Conservation (phyloP, 2,329 filamentous ascomycete genomes). For the Gnomoniopsis sp. region DNA sequence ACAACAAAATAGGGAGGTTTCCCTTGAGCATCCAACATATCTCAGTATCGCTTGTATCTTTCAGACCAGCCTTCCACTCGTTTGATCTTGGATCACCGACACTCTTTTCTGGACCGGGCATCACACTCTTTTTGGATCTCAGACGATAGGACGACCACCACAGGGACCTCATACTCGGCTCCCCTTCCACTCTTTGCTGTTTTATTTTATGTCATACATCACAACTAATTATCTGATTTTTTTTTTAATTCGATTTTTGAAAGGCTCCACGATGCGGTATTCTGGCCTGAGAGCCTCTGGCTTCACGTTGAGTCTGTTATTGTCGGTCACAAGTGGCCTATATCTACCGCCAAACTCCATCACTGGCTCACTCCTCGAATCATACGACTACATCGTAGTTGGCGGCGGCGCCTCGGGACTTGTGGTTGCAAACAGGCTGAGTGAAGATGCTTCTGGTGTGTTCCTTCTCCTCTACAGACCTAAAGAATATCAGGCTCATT, state of each 20-base stretch:
- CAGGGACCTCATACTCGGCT: neutral
- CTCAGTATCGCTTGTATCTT: neutral
- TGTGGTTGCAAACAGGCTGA: constrained; percentile 39
- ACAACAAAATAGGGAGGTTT: neutral
- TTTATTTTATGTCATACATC: neutral
- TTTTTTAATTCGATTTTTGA: neutral
- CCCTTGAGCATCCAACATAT: neutral
- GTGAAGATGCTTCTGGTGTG: constrained; percentile 31
- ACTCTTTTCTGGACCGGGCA: neutral
- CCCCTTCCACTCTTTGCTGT: neutral
- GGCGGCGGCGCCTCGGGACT: constrained; percentile 46
- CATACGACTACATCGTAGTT: constrained; percentile 38
- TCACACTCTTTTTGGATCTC: neutral
- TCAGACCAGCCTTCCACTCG: too few species aligned
- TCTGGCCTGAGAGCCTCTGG: neutral
- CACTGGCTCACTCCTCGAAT: neutral
- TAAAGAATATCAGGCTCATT: neutral
- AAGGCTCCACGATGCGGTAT: neutral
- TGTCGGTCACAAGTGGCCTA: constrained; percentile 2
- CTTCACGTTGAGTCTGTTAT: neutral
- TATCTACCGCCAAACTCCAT: constrained; percentile 6
- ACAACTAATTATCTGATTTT: neutral
- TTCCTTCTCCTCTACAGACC: neutral
- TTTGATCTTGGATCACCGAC: too few species aligned
- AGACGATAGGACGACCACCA: neutral